A percentile compares a stretch with the other conserved stretches of the same genome.
Conservation (phyloP, 805 yeast genomes). For the Hanseniaspora occidentalis region DNA sequence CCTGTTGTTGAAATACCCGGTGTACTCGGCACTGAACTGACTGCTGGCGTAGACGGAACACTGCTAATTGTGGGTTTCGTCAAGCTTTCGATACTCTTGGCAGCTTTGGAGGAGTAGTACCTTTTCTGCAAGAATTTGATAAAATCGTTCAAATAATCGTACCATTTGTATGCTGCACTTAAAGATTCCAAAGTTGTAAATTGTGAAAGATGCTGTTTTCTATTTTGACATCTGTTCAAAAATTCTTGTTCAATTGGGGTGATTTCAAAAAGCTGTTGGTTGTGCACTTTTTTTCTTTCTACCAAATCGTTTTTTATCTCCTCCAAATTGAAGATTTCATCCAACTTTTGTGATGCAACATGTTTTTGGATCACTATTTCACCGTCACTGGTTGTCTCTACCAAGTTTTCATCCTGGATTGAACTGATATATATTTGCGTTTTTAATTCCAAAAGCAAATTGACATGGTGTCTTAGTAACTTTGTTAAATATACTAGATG, state of each 20-base stretch:
- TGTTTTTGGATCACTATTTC: constrained; percentile 52
- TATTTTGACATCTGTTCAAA: constrained; percentile 53
- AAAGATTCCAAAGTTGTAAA: constrained; percentile 38
- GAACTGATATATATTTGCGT: constrained; percentile 56
- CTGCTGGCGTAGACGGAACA: too few relatives aligned
- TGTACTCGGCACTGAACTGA: too few relatives aligned
- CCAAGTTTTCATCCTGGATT: constrained; percentile 5
- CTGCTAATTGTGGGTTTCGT: too few relatives aligned
- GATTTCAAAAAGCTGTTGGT: constrained; percentile 28
- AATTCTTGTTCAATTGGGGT: constrained; percentile 77
- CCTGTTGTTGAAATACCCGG: too few relatives aligned
- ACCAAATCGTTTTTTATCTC: constrained; percentile 13
- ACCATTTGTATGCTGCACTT: constrained; percentile 74
- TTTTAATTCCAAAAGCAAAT: constrained; percentile 70
- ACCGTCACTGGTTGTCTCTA: constrained; percentile 8
- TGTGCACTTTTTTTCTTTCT: constrained; percentile 1
- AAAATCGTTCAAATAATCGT: constrained; percentile 64
- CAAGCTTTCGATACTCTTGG: too few relatives aligned
- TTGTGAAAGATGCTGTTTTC: constrained; percentile 49
- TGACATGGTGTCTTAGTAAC: constrained; percentile 69
- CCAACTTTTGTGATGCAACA: constrained; percentile 58
- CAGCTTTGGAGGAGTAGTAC: constrained; percentile 2
- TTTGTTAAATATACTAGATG: constrained; percentile 25
- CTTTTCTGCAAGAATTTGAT: constrained; percentile 38
- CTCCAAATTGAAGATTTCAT: constrained; percentile 25